These are phyloP conservation scores for Amyloporia xantha DNA, from an alignment of 768 basidiomycete genomes.

Conservation along the genomic window DNA sequence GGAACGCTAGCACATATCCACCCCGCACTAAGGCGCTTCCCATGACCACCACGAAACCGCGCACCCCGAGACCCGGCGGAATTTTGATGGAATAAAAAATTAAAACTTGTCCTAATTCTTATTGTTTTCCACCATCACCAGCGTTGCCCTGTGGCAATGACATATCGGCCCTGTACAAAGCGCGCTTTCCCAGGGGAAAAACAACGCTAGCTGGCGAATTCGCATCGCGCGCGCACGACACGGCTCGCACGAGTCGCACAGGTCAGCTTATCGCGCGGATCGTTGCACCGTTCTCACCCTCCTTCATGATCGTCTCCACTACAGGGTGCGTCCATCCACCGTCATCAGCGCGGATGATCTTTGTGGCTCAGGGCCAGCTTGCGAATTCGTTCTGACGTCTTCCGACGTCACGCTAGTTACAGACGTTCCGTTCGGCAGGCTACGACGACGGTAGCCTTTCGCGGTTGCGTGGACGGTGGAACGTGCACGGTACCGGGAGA, in stretches of 20 bases:
- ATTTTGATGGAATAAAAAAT: too few relatives aligned
- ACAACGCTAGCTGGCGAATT: background rate
- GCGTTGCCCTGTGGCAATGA: background rate
- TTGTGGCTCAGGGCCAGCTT: background rate
- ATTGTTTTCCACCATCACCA: background rate
- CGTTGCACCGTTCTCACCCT: background rate
- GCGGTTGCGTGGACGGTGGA: too few relatives aligned
- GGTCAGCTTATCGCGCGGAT: background rate
- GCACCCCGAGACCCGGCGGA: too few relatives aligned
- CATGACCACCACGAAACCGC: too few relatives aligned
- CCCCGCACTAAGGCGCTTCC: too few relatives aligned
- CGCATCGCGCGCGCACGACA: background rate
- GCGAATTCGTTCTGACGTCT: background rate
- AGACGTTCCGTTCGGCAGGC: background rate
- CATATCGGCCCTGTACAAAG: background rate
- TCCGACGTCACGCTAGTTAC: background rate
- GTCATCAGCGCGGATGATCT: background rate
- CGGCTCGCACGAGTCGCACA: background rate
- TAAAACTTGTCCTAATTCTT: too few relatives aligned
- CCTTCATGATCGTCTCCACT: conserved; percentile 4
- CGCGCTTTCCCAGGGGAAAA: background rate
- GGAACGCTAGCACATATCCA: too few relatives aligned
- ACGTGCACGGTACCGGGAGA: too few relatives aligned
- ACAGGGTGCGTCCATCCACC: background rate
- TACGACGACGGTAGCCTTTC: too few relatives aligned